Evolutionary conservation across 306 rosid species (phyloP), one percentile per base, ranked within the genome.

Genomic region (Vigna angularis): DNA sequence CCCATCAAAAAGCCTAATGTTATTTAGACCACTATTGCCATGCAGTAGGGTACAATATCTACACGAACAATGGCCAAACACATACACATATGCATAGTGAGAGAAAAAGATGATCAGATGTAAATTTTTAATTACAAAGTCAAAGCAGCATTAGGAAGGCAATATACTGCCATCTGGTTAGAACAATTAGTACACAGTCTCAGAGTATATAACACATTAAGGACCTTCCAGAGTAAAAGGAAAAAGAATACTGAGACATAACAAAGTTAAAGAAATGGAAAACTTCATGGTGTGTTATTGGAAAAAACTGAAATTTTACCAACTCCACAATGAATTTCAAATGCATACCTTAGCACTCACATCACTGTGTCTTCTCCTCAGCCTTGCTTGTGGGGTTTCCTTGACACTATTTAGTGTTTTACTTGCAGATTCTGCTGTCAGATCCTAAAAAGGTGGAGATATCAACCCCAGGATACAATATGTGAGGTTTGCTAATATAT

Each of bases 291-390:
- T 15, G 50, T 56, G 26, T 34, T 9, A 26, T 36, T 65, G 44
- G 50, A 57, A 57, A 36, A 73, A 15, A 17, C 30, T 66, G 47
- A 66, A 53, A 15, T 34, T 36, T 73, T 42, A 74, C 77, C 14
- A 47, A 36, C 62, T 47, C 38, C 10, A 38, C 20, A n/a, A 3
- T 53, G 28, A 66, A 70, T 70, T 72, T 61, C 51, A 68, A 71
- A 24, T 47, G 65, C 70, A 70, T 77, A 88, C 89, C 85, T 79
- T 77, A 61, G 59, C 85, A 76, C 67, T 69, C 20, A 9, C 81
- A 69, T 64, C 28, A 38, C 75, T 18, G 50, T 36, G 30, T 72
- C 80, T 84, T 83, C 83, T 77, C 77, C 69, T 85, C 84, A 52
- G 42, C 72, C 68, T 68, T 68, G 78, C 52, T 82, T 80, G 81